Base-by-base conservation (phyloP, 2,329 filamentous ascomycete genomes). In the Claviceps sp. region DNA sequence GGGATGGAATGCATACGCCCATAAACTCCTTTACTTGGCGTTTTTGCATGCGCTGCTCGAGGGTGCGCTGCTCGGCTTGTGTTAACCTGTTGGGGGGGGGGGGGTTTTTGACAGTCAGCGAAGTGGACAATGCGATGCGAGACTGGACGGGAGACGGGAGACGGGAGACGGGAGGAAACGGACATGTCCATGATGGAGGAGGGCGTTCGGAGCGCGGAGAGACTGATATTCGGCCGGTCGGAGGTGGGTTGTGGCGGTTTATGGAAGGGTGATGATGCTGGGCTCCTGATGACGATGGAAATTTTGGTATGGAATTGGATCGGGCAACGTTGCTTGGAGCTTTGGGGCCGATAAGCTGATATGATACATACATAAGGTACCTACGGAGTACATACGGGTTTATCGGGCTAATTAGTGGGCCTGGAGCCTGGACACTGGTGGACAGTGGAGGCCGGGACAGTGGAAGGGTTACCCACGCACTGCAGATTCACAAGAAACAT, bases 11-110 rank as follows among this genome's bases (percentile, higher is more conserved):
- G 77, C 88, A 62, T 78, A 97, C 93, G 63, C 82, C 87, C 85
- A 97, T 95, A 68, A 98, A 97, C 68, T 97, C 91, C 75, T 95
- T 95, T 78, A 98, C 88, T 74, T 98, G 93, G 73, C 93, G 94
- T 74, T 87, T 87, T 76, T 97, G 89, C 81, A 98, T 90, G 71
- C 93, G 89, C 73, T 81, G 74, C 72, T 95, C 85, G 67, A 98
- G 86, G 78, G 93, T 88, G 73, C 88, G 87, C 76, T 94, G 87
- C 77, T 97, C 91, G 63, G 81, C 70, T 63, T 77, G 67, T 61
- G 80, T 87, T 67, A 95, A 85, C 67, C 76, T 77, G 55, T 42
- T 20, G 49, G 47, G 52, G 18, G 2, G 42, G 5, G 7, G 16
- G 8, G 18, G 8, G 18, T 37, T 37, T 34, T 11, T 34, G 30